A percentile compares a stretch with the other conserved stretches of the same genome.
Conservation (phyloP, 805 yeast species). For the Sugiyamaella valdiviana region DNA sequence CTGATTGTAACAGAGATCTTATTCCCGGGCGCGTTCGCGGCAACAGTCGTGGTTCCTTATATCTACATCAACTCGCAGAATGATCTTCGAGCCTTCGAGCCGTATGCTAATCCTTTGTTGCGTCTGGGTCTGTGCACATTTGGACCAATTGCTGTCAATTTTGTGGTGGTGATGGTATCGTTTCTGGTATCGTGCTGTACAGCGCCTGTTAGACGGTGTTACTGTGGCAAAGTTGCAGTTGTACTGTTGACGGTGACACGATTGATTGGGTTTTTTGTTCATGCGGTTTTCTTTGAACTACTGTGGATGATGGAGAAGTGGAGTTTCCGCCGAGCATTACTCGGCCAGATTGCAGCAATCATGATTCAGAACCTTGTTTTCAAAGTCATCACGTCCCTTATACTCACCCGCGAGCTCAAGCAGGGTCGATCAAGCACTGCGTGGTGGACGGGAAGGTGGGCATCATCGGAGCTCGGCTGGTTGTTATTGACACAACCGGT, state of each 20-base stretch:
- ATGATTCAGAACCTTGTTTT: conserved; percentile 54
- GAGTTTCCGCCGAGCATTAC: conserved; percentile 51
- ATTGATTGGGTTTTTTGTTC: conserved; percentile 44
- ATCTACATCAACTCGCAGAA: conserved; percentile 68
- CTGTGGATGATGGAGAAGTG: conserved; percentile 66
- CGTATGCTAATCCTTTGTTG: conserved; percentile 44
- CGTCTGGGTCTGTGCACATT: conserved; percentile 41
- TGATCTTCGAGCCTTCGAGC: conserved; percentile 45
- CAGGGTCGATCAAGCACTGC: conserved; percentile 54
- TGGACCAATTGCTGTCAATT: conserved; percentile 23
- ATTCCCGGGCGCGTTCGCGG: conserved; percentile 43
- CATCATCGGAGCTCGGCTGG: conserved; percentile 71
- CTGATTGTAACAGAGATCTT: conserved; percentile 63
- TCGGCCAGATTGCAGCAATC: conserved; percentile 55
- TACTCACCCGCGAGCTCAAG: conserved; percentile 56
- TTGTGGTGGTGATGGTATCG: conserved; percentile 25
- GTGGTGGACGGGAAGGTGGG: conserved; percentile 49
- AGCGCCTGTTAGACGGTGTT: conserved; percentile 76
- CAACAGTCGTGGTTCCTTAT: conserved; percentile 50
- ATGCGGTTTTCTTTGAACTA: conserved; percentile 52
- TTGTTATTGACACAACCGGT: conserved; percentile 78
- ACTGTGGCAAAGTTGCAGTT: conserved; percentile 49
- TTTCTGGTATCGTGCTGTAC: conserved; percentile 34
- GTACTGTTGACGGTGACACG: conserved; percentile 54
- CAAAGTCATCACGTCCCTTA: conserved; percentile 42